These are phyloP conservation scores for Hypsizygus ulmarius DNA, from an alignment of 1,284 basidiomycete genomes.

Conservation along the genomic window DNA sequence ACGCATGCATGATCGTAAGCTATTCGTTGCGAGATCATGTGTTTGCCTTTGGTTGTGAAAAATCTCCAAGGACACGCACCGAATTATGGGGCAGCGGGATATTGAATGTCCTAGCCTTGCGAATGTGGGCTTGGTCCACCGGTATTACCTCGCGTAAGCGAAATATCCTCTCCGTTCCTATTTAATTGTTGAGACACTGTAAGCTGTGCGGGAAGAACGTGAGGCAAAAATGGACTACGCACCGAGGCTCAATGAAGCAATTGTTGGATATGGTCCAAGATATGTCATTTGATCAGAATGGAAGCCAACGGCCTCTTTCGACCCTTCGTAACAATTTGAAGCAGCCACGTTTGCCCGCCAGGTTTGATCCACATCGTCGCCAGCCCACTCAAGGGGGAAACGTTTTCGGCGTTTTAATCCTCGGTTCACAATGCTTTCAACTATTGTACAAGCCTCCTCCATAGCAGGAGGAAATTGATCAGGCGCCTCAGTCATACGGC, in stretches of 20 bases:
- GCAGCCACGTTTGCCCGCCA: conserved; percentile 93
- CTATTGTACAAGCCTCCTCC: conserved; percentile 74
- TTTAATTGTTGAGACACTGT: neutral
- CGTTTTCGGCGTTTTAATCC: conserved; percentile 63
- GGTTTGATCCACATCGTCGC: conserved; percentile 33
- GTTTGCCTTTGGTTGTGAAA: neutral
- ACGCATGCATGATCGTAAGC: conserved; percentile 90
- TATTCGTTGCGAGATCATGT: conserved; percentile 27
- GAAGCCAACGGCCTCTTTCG: conserved; percentile 81
- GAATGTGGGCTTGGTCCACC: conserved; percentile 49
- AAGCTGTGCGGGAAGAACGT: neutral
- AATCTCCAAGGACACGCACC: conserved; percentile 50
- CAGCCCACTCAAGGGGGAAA: conserved; percentile 73
- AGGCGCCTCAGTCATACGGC: conserved; percentile 57
- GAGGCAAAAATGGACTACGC: conserved; percentile 23
- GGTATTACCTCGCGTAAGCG: conserved; percentile 75
- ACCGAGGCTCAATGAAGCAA: conserved; percentile 92
- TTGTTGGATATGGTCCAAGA: conserved; percentile 89
- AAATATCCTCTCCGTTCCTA: conserved; percentile 73
- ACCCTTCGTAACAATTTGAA: conserved; percentile 87
- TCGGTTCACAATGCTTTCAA: conserved; percentile 77
- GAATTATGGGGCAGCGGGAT: conserved; percentile 84
- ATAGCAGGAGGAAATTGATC: conserved; percentile 66
- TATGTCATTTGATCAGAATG: conserved; percentile 82
- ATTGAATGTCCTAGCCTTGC: conserved; percentile 76